Base-by-base conservation (phyloP, 306 rosid genomes). In the Hippophae gyantsensis region DNA sequence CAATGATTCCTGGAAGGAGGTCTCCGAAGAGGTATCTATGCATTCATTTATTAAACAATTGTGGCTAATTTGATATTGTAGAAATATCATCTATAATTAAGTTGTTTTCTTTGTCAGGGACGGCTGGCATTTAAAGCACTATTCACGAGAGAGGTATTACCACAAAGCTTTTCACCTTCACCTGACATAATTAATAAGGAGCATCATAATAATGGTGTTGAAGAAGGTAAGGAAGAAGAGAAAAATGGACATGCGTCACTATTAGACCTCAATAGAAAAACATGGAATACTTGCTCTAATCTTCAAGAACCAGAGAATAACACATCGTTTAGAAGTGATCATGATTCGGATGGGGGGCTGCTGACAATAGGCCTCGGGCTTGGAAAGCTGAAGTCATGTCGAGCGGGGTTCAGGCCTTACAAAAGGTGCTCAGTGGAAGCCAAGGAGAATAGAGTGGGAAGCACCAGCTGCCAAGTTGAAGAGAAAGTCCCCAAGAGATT, bases 321-420 rank as follows among this genome's bases (percentile, higher is more conserved):
- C 4, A 66, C 57, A 14, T 72, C 74, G 48, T 57, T 69, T 6
- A 50, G 43, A 58, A 63, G 63, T 64, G 72, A 62, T 78, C 76
- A 68, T 54, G 44, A 53, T n/a, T 78, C 67, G 14, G 76, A 58
- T 13, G 82, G 77, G 54, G 79, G 84, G 45, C 65, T 71, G 78
- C 78, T 85, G 74, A 73, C 80, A 72, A 54, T 84, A 58, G 93
- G 99, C 65, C 86, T 85, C 38, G 86, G 88, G 71, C 77, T 56
- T 25, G 95, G 82, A 58, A 85, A 72, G 70, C 79, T 76, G 50
- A 88, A 76, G 78, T 67, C 75, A 67, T 72, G 74, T 67, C 87
- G 81, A 61, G 88, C 94, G 9, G 99, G 99, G 64, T 92, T 92
- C 71, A 92, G 84, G 72, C 97, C 95, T 64, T 92, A 92, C 78